These are phyloP conservation scores for Zasmidium citrigriseum DNA, from an alignment of 2,329 filamentous ascomycete genomes.

Conservation along the genomic window DNA sequence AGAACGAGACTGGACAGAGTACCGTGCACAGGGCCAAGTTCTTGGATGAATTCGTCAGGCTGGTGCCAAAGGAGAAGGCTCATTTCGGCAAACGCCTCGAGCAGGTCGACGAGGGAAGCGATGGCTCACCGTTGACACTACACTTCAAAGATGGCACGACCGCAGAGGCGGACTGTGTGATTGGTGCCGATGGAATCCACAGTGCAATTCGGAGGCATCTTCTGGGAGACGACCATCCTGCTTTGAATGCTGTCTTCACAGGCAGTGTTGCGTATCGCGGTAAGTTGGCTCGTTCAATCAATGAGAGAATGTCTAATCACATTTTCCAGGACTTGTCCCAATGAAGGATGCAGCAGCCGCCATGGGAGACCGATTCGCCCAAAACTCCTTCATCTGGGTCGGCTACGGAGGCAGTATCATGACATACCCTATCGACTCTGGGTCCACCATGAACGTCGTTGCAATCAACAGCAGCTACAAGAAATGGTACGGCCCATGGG, in stretches of 20 bases:
- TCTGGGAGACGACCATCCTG: constrained; percentile 37
- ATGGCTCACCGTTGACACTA: constrained; percentile 32
- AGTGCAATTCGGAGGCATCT: constrained; percentile 41
- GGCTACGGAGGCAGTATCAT: constrained; percentile 58
- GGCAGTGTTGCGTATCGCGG: constrained; percentile 63
- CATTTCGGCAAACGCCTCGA: constrained; percentile 32
- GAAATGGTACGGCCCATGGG: constrained; percentile 18
- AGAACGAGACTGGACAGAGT: background rate
- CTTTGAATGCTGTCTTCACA: constrained; percentile 51
- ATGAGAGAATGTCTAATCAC: constrained; percentile 33
- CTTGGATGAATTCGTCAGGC: constrained; percentile 40
- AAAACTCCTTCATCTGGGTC: constrained; percentile 31
- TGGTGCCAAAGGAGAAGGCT: constrained; percentile 39
- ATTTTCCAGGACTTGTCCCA: constrained; percentile 53
- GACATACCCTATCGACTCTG: constrained; percentile 60
- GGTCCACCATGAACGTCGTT: constrained; percentile 58
- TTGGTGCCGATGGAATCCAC: constrained; percentile 47
- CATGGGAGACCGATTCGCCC: constrained; percentile 20
- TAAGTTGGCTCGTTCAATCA: constrained; percentile 48
- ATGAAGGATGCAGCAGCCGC: constrained; percentile 43
- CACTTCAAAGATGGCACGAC: constrained; percentile 36
- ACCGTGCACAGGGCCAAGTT: constrained; percentile 42
- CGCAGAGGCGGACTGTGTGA: constrained; percentile 45
- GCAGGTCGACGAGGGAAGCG: constrained; percentile 26
- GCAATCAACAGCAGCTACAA: constrained; percentile 43